Conservation (phyloP, 1,284 basidiomycete species). For the Sanghuangporus sanghuang region DNA sequence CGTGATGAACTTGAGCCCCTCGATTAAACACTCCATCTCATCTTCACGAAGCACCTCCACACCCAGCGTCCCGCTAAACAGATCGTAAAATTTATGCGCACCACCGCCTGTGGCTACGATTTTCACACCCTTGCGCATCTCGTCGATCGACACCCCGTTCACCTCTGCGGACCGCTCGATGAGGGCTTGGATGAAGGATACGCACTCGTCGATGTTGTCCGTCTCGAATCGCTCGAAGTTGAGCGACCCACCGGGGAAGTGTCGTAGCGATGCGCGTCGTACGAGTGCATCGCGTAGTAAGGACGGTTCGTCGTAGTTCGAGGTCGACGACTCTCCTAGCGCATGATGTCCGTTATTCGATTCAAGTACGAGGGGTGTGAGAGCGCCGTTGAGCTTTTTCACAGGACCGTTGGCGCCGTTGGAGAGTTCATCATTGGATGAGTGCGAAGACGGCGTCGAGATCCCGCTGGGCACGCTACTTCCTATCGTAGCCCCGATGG, state of each 20-base stretch:
- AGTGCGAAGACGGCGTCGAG: slow-evolving; percentile 45
- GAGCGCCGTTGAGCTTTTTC: slow-evolving; percentile 55
- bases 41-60: slow-evolving; percentile 91
- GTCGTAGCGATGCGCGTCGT: slow-evolving; percentile 65
- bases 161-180: slow-evolving; percentile 83
- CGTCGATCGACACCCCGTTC: slow-evolving; percentile 85
- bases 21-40: slow-evolving; percentile 98
- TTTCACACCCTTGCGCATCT: slow-evolving; percentile 92
- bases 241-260: slow-evolving; percentile 93
- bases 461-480: slow-evolving; percentile 42
- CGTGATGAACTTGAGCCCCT: slow-evolving; percentile 94
- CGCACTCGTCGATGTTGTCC: slow-evolving; percentile 79
- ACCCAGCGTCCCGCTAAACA: slow-evolving; percentile 70
- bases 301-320: slow-evolving; percentile 3
- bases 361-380: slow-evolving; percentile 78
- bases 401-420: slow-evolving; percentile 23
- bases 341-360: slow-evolving; percentile 27
- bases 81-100: slow-evolving; percentile 89
- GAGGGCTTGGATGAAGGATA: slow-evolving; percentile 84
- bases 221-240: slow-evolving; percentile 99
- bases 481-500: slow-evolving; percentile 52
- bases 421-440: slow-evolving; percentile 33
- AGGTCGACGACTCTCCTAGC: not conserved
- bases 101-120: slow-evolving; percentile 99
- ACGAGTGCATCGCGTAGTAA: slow-evolving; percentile 60